These are phyloP conservation scores for Xylariaceae sp. DNA, from an alignment of 2,329 filamentous ascomycete genomes.

Conservation along the genomic window DNA sequence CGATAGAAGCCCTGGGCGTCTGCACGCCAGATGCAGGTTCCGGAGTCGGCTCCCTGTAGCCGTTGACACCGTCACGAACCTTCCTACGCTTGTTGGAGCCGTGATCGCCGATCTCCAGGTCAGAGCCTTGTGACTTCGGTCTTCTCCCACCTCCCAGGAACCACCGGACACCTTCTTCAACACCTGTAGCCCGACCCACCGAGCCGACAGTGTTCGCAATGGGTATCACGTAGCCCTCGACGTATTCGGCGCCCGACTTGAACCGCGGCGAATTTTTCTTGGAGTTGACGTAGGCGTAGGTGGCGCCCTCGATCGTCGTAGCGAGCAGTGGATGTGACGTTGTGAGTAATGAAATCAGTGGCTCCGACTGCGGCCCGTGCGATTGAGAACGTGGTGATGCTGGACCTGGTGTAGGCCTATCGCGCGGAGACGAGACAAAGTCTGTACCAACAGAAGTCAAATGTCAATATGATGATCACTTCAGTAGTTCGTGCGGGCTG, in stretches of 20 bases:
- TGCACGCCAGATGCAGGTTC: slow-evolving; percentile 33
- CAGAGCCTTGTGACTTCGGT: slow-evolving; percentile 49
- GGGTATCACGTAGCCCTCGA: slow-evolving; percentile 85
- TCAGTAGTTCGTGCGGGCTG: slow-evolving; percentile 12
- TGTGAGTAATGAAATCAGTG: slow-evolving; percentile 82
- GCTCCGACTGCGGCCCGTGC: slow-evolving; percentile 66
- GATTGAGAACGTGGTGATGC: slow-evolving; percentile 42
- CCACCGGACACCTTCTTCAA: slow-evolving; percentile 84
- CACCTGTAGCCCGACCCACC: slow-evolving; percentile 81
- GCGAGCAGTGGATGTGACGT: slow-evolving; percentile 86
- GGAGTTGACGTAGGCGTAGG: slow-evolving; percentile 81
- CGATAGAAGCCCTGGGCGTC: slow-evolving; percentile 40
- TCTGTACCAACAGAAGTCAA: slow-evolving; percentile 46
- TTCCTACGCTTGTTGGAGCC: slow-evolving; percentile 62
- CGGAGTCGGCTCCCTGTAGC: slow-evolving; percentile 37
- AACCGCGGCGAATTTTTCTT: slow-evolving; percentile 91
- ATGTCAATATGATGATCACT: slow-evolving; percentile 24
- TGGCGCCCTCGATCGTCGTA: slow-evolving; percentile 80
- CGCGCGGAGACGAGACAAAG: slow-evolving; percentile 66
- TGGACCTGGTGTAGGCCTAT: slow-evolving; percentile 46
- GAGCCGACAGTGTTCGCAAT: slow-evolving; percentile 85
- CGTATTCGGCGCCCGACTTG: slow-evolving; percentile 85
- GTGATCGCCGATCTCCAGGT: slow-evolving; percentile 49
- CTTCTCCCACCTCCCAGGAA: slow-evolving; percentile 68
- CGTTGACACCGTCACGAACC: slow-evolving; percentile 43